Percentiles rank a stretch among this genome's conserved stretches.
Evolutionary conservation across 2,329 filamentous ascomycete genomes (phyloP).

Genomic region (Penicillium sp.): DNA sequence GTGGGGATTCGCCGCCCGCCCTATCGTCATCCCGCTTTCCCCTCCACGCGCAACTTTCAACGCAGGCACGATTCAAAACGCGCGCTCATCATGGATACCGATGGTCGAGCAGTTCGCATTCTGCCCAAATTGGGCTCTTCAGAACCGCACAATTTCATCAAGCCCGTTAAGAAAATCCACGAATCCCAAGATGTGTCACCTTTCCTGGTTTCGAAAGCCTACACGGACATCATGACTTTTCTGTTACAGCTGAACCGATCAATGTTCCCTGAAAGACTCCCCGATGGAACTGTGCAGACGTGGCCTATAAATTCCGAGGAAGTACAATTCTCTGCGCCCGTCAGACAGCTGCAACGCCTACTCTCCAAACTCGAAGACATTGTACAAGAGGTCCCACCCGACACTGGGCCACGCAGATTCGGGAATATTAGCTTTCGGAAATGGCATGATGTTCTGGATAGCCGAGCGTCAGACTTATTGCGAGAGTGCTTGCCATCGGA

Average conservation of each 20-base stretch:
- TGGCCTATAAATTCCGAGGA: constrained; percentile 48
- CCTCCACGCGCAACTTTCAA: constrained; percentile 6
- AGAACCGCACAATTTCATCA: constrained; percentile 57
- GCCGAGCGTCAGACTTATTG: constrained; percentile 57
- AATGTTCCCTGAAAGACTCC: constrained; percentile 66
- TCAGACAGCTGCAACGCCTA: constrained; percentile 64
- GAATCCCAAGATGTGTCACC: constrained; percentile 75
- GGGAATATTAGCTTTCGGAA: constrained; percentile 86
- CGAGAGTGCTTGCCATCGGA: constrained; percentile 54
- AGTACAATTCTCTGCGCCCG: constrained; percentile 52
- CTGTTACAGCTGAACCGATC: constrained; percentile 85
- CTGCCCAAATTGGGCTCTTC: constrained; percentile 48
- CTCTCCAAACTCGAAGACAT: constrained; percentile 63
- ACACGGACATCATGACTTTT: constrained; percentile 82
- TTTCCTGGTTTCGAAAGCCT: constrained; percentile 78
- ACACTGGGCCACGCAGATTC: constrained; percentile 81
- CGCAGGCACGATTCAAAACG: constrained; percentile 5
- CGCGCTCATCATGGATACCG: constrained; percentile 19
- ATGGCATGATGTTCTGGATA: constrained; percentile 71
- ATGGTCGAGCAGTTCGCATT: constrained; percentile 34
- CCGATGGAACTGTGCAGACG: constrained; percentile 44
- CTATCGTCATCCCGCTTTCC: constrained; percentile 16
- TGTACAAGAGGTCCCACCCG: constrained; percentile 76
- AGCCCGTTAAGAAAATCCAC: constrained; percentile 77
- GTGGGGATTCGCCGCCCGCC: constrained; percentile 3